A percentile compares a stretch with the other conserved stretches of the same genome.
Conservation (phyloP, 2,329 filamentous ascomycete species). For the Dothideomycetes sp. region DNA sequence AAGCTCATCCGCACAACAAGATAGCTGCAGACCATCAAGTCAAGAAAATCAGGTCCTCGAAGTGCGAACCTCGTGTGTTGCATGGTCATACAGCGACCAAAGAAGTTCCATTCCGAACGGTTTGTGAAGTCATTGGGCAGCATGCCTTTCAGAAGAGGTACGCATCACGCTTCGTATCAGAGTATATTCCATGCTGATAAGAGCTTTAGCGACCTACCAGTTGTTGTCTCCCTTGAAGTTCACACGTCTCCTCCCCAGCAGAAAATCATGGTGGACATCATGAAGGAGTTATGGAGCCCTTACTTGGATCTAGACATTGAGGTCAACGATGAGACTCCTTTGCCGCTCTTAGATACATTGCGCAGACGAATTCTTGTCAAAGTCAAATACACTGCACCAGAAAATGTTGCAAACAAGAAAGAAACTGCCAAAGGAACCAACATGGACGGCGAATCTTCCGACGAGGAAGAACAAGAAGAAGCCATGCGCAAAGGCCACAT, state of each 20-base stretch:
- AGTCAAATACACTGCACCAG: conserved; percentile 35
- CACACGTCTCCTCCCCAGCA: conserved; percentile 77
- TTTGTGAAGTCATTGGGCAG: conserved; percentile 69
- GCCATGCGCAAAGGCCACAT: conserved; percentile 46
- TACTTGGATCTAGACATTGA: conserved; percentile 46
- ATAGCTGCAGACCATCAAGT: not conserved
- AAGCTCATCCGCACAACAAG: conserved; percentile 6
- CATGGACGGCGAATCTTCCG: conserved; percentile 21
- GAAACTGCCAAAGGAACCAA: conserved; percentile 7
- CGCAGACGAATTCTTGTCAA: conserved; percentile 60
- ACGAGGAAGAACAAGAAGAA: conserved; percentile 23
- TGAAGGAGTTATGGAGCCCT: conserved; percentile 76
- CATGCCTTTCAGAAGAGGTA: conserved; percentile 56
- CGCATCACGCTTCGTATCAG: not conserved
- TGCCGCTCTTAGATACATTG: conserved; percentile 54
- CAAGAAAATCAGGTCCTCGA: conserved; percentile 3
- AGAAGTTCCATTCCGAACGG: conserved; percentile 76
- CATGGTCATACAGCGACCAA: conserved; percentile 65
- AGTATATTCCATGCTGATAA: not conserved
- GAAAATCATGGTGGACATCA: conserved; percentile 84
- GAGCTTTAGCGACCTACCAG: conserved; percentile 49
- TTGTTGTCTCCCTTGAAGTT: conserved; percentile 89
- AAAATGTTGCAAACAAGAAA: conserved; percentile 15
- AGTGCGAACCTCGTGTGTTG: conserved; percentile 18
- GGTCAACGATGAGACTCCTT: conserved; percentile 47